Evolutionary conservation across 768 basidiomycete species (phyloP).

Genomic region (Agaricus bisporus): DNA sequence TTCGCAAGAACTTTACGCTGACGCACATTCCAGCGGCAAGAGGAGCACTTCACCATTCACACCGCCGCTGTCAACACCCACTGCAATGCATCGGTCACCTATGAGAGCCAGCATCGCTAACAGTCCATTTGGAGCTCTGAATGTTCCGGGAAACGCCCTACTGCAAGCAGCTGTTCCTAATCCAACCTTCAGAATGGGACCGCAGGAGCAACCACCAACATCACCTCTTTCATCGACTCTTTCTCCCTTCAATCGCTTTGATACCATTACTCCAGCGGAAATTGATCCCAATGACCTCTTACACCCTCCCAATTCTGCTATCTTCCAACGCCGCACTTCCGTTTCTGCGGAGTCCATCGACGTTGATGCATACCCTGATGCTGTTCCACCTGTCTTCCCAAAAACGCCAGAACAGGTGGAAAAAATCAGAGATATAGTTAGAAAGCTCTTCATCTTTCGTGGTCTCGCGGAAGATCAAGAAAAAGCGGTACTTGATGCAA

Average conservation of each 20-base stretch:
- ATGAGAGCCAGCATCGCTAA: slow-evolving; percentile 47
- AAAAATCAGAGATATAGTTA: slow-evolving; percentile 83
- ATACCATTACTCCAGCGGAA: slow-evolving; percentile 40
- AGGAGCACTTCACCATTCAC: slow-evolving; percentile 20
- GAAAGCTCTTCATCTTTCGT: slow-evolving; percentile 89
- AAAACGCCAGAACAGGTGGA: slow-evolving; percentile 82
- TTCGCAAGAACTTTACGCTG: slow-evolving; percentile 54
- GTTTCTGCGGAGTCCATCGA: slow-evolving; percentile 95
- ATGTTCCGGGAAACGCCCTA: slow-evolving; percentile 77
- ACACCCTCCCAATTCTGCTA: slow-evolving; percentile 69
- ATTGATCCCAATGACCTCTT: slow-evolving; percentile 57
- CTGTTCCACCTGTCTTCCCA: slow-evolving; percentile 65
- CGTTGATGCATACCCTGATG: slow-evolving; percentile 61
- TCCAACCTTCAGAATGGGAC: slow-evolving; percentile 55
- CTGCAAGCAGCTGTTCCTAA: slow-evolving; percentile 47
- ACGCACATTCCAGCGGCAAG: slow-evolving; percentile 32
- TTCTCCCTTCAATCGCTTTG: slow-evolving; percentile 49
- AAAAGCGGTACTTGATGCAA: slow-evolving; percentile 87
- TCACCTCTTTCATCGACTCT: slow-evolving; percentile 46
- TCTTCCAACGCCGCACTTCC: slow-evolving; percentile 86
- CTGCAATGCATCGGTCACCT: slow-evolving; percentile 55
- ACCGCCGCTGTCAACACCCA: slow-evolving; percentile 40
- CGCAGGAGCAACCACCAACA: slow-evolving; percentile 53
- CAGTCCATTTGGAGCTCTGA: slow-evolving; percentile 74
- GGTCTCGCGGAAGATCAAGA: slow-evolving; percentile 97